Evolutionary conservation across 176 grass and related monocot genomes (phyloP).

Genomic region (Cymbopogon citratus): DNA sequence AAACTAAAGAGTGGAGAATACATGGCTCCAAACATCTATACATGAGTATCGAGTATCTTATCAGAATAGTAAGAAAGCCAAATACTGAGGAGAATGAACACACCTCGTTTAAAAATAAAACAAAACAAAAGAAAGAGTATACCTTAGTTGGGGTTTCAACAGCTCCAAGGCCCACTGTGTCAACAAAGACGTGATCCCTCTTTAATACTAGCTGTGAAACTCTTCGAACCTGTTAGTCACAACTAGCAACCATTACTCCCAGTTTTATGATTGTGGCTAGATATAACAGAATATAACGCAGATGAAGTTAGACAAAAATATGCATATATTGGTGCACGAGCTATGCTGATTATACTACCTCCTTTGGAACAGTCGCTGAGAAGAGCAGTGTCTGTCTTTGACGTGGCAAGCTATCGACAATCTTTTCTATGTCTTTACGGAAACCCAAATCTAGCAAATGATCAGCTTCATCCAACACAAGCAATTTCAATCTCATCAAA

Average conservation of each 20-base stretch:
- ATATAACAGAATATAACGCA: not conserved
- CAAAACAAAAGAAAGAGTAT: not conserved
- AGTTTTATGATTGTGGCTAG: slow-evolving; percentile 13
- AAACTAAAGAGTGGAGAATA: not conserved
- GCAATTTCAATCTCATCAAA: slow-evolving; percentile 93
- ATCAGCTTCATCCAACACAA: slow-evolving; percentile 98
- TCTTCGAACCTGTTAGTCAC: slow-evolving; percentile 61
- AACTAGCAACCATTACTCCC: not conserved
- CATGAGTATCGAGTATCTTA: not conserved
- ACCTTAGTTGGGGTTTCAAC: slow-evolving; percentile 89
- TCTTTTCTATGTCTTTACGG: slow-evolving; percentile 89
- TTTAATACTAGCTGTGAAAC: slow-evolving; percentile 93
- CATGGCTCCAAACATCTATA: slow-evolving; percentile 7
- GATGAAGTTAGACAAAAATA: slow-evolving; percentile 3
- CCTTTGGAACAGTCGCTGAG: slow-evolving; percentile 90
- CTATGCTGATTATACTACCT: slow-evolving; percentile 47
- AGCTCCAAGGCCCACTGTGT: slow-evolving; percentile 77
- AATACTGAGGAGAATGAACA: no score
- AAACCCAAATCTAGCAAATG: slow-evolving; percentile 93
- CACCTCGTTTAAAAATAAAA: no score
- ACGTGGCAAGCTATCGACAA: slow-evolving; percentile 91
- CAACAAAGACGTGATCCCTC: slow-evolving; percentile 78
- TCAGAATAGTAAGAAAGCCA: not conserved
- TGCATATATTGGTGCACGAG: not conserved
- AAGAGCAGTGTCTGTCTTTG: slow-evolving; percentile 83